Conservation (phyloP, 805 yeast genomes). For the Aciculoconidium aculeatum region DNA sequence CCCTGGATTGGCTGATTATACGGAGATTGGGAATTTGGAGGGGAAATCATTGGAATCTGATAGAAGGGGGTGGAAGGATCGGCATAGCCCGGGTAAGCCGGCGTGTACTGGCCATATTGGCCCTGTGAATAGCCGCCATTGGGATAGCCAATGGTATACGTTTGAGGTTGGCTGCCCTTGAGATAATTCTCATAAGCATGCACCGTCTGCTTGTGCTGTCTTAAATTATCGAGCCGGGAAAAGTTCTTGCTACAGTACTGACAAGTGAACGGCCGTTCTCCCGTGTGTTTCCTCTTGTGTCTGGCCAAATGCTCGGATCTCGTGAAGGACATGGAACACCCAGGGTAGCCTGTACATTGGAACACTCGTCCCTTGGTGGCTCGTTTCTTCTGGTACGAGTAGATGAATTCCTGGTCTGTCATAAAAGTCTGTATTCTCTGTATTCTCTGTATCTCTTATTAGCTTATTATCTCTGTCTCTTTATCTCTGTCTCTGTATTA, state of each 20-base stretch:
- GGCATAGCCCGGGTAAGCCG: neutral
- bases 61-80: conserved; percentile 9
- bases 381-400: conserved; percentile 34
- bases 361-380: conserved; percentile 58
- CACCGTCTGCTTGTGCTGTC: conserved; percentile 85
- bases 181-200: conserved; percentile 36
- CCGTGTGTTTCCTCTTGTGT: conserved; percentile 90
- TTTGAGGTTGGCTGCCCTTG: no score
- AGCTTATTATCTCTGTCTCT: no score
- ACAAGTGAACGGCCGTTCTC: conserved; percentile 89
- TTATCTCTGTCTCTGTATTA: no score
- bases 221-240: conserved; percentile 77
- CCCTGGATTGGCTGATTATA: conserved; percentile 11
- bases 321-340: conserved; percentile 83
- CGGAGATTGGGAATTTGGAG: conserved; percentile 23
- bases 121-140: conserved; percentile 1
- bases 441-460: no score
- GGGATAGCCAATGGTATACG: no score
- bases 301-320: conserved; percentile 89
- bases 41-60: conserved; percentile 15
- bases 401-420: no score
- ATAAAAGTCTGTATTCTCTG: no score
- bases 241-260: conserved; percentile 75
- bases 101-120: neutral
- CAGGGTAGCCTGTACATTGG: conserved; percentile 81